Evolutionary conservation across 2,329 filamentous ascomycete genomes (phyloP).

Genomic region (Pseudogymnoascus sp.): DNA sequence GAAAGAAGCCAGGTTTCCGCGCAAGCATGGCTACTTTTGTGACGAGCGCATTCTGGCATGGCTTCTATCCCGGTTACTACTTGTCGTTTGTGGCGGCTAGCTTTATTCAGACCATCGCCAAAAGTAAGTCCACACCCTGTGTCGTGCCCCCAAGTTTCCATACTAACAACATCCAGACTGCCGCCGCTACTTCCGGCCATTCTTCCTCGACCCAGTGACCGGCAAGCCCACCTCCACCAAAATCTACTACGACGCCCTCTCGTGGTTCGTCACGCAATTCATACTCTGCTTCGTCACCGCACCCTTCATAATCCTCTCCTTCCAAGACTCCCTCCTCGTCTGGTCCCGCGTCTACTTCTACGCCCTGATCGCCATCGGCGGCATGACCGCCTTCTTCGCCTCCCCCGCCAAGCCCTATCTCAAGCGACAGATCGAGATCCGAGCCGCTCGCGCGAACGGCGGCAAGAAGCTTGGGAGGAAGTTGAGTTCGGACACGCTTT

Average conservation of each 20-base stretch:
- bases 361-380: conserved; percentile 58
- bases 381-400: conserved; percentile 67
- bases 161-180: conserved; percentile 53
- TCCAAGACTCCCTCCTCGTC: conserved; percentile 62
- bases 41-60: conserved; percentile 95
- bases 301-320: conserved; percentile 77
- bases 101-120: conserved; percentile 86
- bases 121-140: conserved; percentile 56
- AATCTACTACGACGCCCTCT: conserved; percentile 76
- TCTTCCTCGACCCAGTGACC: conserved; percentile 78
- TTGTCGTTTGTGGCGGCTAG: conserved; percentile 82
- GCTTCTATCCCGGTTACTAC: conserved; percentile 96
- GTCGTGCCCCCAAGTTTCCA: background rate
- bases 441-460: conserved; percentile 34
- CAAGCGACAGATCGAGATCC: conserved; percentile 51
- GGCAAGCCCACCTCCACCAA: conserved; percentile 64
- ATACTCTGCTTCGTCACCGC: conserved; percentile 74
- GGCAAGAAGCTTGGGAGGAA: conserved; percentile 37
- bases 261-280: conserved; percentile 70
- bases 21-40: conserved; percentile 90
- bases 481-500: conserved; percentile 47
- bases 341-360: conserved; percentile 92
- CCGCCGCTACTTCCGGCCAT: conserved; percentile 81
- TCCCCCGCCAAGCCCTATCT: conserved; percentile 64
- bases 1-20: conserved; percentile 92